Evolutionary conservation across 352 stramenopile species (phyloP), one percentile per base, ranked within the genome.

Genomic region (Globisporangium radiosum): DNA sequence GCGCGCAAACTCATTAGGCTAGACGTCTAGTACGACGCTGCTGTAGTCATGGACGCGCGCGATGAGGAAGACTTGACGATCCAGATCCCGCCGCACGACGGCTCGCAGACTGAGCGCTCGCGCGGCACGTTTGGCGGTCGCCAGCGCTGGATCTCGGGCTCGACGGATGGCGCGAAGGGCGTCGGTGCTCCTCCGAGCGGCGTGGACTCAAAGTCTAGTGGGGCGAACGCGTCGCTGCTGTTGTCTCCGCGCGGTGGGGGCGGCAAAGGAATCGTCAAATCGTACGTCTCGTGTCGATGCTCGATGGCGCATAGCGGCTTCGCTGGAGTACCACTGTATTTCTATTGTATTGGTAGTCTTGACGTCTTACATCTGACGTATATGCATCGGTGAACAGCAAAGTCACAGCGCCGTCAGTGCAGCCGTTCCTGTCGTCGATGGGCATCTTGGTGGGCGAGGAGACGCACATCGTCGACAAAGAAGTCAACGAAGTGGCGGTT

Each of bases 391-490:
- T 25, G 17, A 37, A 38, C 36, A 83, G 71, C 49, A 89, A 90
- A 47, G 72, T 90, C 4, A 84, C 78, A 0, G 73, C 80, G 4
- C 79, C 78, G 39, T 89, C 76, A 1, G 80, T 90, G 51, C 72
- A 87, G 56, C 79, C 78, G 10, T 92, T 88, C 50, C 59, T 92
- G 52, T 82, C 76, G 8, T 89, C 80, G 10, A 76, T 92, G 52
- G 83, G 83, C 7, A 88, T 90, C 54, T 15, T 72, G 7, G 75
- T 92, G 15, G 83, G 83, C 9, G 80, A 90, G 36, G 83, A 92
- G 58, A 77, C 76, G 15, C 78, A 90, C 25, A 88, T 92, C 56
- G 79, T 92, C 7, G 81, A 91, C 51, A 88, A 87, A 47, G 81
- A 92, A 64, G 71, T 87, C 8, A 85, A 92, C 58, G 83, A 92